Base-by-base conservation (phyloP, 1,284 basidiomycete species). In the Volvariella volvacea region DNA sequence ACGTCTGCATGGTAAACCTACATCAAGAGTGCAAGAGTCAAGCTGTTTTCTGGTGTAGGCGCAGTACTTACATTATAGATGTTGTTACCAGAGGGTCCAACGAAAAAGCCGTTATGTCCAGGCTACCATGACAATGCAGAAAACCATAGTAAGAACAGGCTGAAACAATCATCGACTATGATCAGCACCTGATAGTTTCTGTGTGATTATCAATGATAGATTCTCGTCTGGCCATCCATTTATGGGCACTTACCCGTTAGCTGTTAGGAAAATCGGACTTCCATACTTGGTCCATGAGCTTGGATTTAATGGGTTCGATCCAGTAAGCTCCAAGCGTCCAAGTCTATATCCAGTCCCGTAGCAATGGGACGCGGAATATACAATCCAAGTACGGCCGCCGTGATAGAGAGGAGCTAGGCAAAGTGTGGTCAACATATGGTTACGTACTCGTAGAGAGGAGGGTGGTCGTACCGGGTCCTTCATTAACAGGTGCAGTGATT, bases 91-190 rank as follows among this genome's bases (percentile, higher is more conserved):
- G 55, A 59, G 1, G 65, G 57, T 40, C 61, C 59, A 20, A 53
- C 43, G 56, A 64, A 65, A 50, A 64, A 64, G 1, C 56, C 59
- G 32, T 62, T 62, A 47, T 65, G 63, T 1, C 63, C 64, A 39
- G 65, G 65, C 56, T 62, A 42, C 44, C 30, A 21, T 28, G 12
- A 6, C 6, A 6, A n/a, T 6, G 6, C 25, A 28, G 25, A 28
- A 28, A 6, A 28, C 25, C 12, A 6, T 12, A 28, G 12, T 12
- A 6, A 28, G 25, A 28, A 12, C 25, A 6, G 6, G 12, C 25
- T 6, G 6, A 28, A 28, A 28, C 6, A 6, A 28, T 28, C n/a
- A n/a, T n/a, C n/a, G n/a, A n/a, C n/a, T n/a, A n/a, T n/a, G n/a
- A n/a, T n/a, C n/a, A 28, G 6, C 12, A 28, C 25, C 25, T 28